Evolutionary conservation across 176 grass and related monocot genomes (phyloP).

Genomic region (Oryza meridionalis): DNA sequence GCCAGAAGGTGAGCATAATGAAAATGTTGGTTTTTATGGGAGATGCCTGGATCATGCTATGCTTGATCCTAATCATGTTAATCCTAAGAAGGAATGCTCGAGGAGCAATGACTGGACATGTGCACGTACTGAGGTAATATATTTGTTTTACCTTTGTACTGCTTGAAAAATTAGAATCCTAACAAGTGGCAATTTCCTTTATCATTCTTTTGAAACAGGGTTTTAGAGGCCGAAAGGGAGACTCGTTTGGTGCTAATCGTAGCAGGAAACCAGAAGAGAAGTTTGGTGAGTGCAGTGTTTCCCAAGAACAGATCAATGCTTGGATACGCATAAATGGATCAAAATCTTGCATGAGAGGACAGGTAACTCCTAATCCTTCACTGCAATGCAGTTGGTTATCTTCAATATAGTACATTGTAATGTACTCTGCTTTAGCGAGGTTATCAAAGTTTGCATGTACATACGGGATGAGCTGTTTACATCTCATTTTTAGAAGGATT

Average conservation of each 20-base stretch:
- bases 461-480: conserved; percentile 14
- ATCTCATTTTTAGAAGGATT: conserved; percentile 75
- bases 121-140: conserved; percentile 74
- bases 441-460: background rate
- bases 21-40: conserved; percentile 92
- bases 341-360: conserved; percentile 57
- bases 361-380: conserved; percentile 31
- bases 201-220: conserved; percentile 52
- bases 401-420: background rate
- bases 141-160: conserved; percentile 18
- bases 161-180: conserved; percentile 12
- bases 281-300: conserved; percentile 62
- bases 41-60: conserved; percentile 75
- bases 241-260: conserved; percentile 41
- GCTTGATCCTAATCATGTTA: conserved; percentile 35
- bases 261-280: conserved; percentile 34
- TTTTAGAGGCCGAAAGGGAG: conserved; percentile 71
- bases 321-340: conserved; percentile 88
- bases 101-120: conserved; percentile 66
- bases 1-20: conserved; percentile 73
- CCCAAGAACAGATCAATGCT: conserved; percentile 94
- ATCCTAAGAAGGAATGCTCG: conserved; percentile 51
- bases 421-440: background rate
- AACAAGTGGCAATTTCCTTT: conserved; percentile 23
- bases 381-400: background rate